phyloP scores from a whole-genome alignment of 202 grass and related monocot genomes.

The Panicum virgatum region DNA sequence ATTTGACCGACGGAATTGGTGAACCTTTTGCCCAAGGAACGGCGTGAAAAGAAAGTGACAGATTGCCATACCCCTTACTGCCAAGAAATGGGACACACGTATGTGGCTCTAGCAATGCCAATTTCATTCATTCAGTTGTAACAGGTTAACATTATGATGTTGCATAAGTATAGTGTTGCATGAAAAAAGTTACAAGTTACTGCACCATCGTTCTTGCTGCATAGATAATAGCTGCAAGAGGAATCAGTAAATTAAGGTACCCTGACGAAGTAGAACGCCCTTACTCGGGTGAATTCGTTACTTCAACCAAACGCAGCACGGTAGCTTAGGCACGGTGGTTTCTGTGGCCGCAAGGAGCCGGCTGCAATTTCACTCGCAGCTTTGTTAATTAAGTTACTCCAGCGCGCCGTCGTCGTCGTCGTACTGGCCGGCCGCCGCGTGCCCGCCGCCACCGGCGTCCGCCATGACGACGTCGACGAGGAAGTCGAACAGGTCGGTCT shows the following conservation, averaged over 20 bases:
- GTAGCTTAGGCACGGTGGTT: too few relatives aligned
- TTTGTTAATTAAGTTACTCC: background rate
- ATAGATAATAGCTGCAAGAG: background rate
- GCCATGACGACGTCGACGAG: conserved; percentile 46
- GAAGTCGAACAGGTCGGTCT: conserved; percentile 70
- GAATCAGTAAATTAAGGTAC: background rate
- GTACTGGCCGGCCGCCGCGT: background rate
- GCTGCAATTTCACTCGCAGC: background rate
- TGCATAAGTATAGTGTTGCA: background rate
- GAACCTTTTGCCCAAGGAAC: too few relatives aligned
- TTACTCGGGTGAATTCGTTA: background rate
- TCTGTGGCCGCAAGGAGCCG: too few relatives aligned
- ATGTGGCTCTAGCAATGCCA: background rate
- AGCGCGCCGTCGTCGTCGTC: background rate
- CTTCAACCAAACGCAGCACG: background rate
- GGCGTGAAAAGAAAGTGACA: too few relatives aligned
- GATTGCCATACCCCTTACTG: too few relatives aligned
- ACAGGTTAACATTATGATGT: background rate
- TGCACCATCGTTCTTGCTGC: background rate
- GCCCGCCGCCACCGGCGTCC: background rate
- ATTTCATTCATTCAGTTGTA: background rate
- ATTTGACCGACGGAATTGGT: too few relatives aligned
- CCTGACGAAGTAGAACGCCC: background rate
- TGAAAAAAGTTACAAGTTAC: background rate
- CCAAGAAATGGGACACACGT: background rate